Evolutionary conservation across 331 rosid genomes (phyloP), one percentile per base, ranked within the genome.

Genomic region (Phaseolus coccineus): DNA sequence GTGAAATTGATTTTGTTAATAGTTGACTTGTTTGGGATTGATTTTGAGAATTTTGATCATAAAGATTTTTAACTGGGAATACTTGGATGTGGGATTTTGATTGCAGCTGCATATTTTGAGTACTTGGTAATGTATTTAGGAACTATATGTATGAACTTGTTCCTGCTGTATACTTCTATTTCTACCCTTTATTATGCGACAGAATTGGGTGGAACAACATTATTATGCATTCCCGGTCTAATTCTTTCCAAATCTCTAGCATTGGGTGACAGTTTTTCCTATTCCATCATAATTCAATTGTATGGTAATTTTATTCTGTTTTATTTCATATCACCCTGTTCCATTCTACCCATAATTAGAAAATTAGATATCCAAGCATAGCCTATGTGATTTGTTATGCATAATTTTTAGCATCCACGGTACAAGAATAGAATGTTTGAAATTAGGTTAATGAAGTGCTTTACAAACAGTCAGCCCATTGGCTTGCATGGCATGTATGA

Each of bases 401-500:
- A 5, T 58, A 37, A n/a, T 5, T 67, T 71, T 31, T 46, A 31
- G 77, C 67, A 59, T 67, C 4, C 80, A 66, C 40, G 22, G 25
- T 35, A 12, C 28, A 24, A 9, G 22, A 73, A 46, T 46, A 15
- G 67, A 69, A 55, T 14, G 24, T 25, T 47, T n/a, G 76, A 55
- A 70, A 39, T 16, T 62, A 63, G 30, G 58, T 44, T 66, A 56
- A 12, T 12, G 78, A 69, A 74, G 25, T n/a, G 39, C 42, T 44
- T 73, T 12, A 24, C 70, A 57, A 42, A 33, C 40, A 77, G 13
- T 79, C 55, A 19, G 62, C n/a, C 28, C 5, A 35, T 59, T 11
- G 27, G 59, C 77, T 42, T 73, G 70, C 51, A 33, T 59, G 24
- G 52, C 56, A 61, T 33, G 67, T 61, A 62, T 5, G 57, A 14